Evolutionary conservation across 176 grass and related monocot genomes (phyloP).

Genomic region (Triticum monococcum): DNA sequence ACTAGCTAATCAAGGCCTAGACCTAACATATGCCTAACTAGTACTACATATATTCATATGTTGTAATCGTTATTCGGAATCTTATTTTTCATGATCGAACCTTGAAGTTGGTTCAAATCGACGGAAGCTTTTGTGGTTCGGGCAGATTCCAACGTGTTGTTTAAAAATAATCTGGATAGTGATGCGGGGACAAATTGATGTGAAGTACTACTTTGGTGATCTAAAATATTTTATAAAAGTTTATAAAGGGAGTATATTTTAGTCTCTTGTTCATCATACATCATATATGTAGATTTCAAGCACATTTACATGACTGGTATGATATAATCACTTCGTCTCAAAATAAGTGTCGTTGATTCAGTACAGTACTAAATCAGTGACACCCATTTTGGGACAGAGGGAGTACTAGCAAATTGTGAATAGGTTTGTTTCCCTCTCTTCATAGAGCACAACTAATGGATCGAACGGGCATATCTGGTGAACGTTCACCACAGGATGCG

Average conservation of each 20-base stretch:
- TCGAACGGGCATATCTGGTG: no score
- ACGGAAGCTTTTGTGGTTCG: neutral
- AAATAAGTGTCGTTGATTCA: no score
- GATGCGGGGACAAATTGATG: neutral
- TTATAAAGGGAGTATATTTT: neutral
- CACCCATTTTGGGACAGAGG: no score
- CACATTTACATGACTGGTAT: no score
- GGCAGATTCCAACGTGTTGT: neutral
- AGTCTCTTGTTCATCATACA: neutral
- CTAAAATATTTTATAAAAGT: no score
- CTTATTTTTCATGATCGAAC: neutral
- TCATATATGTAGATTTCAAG: neutral
- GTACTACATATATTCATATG: neutral
- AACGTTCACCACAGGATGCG: no score
- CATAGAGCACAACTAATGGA: neutral
- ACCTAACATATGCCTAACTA: slow-evolving; percentile 9
- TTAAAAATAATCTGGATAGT: neutral
- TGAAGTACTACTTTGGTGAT: neutral
- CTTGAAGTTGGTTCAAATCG: neutral
- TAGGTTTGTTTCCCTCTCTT: neutral
- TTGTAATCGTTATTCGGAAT: neutral
- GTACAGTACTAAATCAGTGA: no score
- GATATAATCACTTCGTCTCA: no score
- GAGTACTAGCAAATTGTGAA: no score
- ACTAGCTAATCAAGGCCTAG: neutral